These are phyloP conservation scores for Notholithocarpus densiflorus DNA, from an alignment of 306 rosid species.

Conservation along the genomic window DNA sequence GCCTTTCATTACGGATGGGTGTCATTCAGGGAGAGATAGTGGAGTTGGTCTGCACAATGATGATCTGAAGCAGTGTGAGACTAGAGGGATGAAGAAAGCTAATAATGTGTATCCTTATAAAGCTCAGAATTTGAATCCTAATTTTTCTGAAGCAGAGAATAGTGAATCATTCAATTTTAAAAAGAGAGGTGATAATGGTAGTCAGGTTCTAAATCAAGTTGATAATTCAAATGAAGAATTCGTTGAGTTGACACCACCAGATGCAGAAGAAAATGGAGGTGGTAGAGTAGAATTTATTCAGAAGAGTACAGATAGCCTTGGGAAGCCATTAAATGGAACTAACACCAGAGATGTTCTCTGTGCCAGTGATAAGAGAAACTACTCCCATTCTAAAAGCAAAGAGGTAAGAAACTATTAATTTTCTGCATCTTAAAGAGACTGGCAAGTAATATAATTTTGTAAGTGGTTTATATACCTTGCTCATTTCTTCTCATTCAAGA, in stretches of 20 bases:
- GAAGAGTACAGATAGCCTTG: constrained; percentile 24
- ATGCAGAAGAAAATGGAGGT: constrained; percentile 29
- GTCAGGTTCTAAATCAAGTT: constrained; percentile 26
- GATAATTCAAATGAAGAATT: constrained; percentile 32
- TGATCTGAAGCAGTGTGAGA: constrained; percentile 16
- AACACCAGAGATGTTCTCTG: constrained; percentile 2
- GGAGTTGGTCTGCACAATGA: constrained; percentile 5
- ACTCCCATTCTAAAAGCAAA: constrained; percentile 31
- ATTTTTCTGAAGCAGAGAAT: constrained; percentile 10
- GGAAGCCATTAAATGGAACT: constrained; percentile 18
- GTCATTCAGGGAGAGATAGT: constrained; percentile 14
- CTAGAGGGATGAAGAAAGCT: constrained; percentile 10
- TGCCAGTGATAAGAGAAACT: constrained; percentile 12
- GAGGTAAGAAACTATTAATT: constrained; percentile 26
- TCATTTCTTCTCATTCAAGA: constrained; percentile 3
- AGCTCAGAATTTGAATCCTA: constrained; percentile 14
- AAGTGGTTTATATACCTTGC: neutral
- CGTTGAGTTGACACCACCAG: constrained; percentile 36
- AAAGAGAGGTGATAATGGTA: constrained; percentile 14
- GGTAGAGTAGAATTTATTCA: constrained; percentile 13
- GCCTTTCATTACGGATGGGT: constrained; percentile 8
- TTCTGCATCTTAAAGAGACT: neutral
- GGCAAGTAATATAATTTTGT: neutral
- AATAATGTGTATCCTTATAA: constrained; percentile 16
- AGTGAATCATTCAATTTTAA: constrained; percentile 11